phyloP scores from a whole-genome alignment of 1,284 basidiomycete genomes.

The Leucoagaricus sp. region DNA sequence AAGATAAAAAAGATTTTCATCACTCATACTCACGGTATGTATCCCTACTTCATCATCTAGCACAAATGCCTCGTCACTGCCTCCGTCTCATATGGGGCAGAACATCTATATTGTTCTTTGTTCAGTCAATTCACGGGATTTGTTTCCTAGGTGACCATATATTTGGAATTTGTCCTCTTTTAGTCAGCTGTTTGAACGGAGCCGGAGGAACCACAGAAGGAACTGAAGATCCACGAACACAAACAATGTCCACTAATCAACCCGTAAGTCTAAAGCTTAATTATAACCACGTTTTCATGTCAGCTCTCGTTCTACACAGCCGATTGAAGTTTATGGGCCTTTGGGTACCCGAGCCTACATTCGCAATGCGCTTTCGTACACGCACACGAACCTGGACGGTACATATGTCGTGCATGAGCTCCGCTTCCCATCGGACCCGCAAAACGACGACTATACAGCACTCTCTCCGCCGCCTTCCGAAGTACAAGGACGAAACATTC shows the following conservation, averaged over 20 bases:
- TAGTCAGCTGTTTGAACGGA: conserved; percentile 69
- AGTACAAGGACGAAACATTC: conserved; percentile 68
- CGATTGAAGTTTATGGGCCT: conserved; percentile 88
- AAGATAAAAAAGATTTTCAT: conserved; percentile 88
- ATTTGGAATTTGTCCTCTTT: conserved; percentile 77
- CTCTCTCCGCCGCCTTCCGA: conserved; percentile 58
- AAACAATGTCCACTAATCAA: conserved; percentile 29
- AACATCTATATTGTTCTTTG: neutral
- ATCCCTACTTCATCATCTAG: neutral
- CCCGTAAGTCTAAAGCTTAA: conserved; percentile 31
- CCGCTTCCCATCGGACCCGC: conserved; percentile 59
- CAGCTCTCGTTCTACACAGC: conserved; percentile 33
- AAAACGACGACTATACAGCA: conserved; percentile 46
- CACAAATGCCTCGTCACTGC: neutral
- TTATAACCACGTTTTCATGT: neutral
- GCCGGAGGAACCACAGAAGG: conserved; percentile 65
- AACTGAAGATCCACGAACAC: conserved; percentile 56
- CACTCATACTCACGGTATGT: conserved; percentile 86
- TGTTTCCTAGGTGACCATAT: conserved; percentile 75
- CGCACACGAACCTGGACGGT: conserved; percentile 68
- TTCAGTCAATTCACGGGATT: neutral
- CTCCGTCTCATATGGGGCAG: neutral
- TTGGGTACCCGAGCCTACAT: conserved; percentile 83
- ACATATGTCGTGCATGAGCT: conserved; percentile 93
- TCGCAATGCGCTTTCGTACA: conserved; percentile 71